Evolutionary conservation across 2,329 filamentous ascomycete species (phyloP).

Genomic region (Helotiales sp.): DNA sequence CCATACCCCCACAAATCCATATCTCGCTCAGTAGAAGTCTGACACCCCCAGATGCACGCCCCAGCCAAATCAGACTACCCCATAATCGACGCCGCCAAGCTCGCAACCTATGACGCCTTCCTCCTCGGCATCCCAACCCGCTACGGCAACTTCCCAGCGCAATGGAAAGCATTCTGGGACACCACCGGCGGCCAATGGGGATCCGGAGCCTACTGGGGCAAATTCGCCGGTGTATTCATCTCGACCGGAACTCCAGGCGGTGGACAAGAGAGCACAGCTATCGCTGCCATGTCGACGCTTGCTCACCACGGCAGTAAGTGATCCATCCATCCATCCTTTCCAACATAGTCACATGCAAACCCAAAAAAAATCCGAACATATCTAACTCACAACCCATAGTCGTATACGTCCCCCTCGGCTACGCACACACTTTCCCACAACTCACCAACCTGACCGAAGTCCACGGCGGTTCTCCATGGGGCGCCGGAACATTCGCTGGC

Average conservation of each 20-base stretch:
- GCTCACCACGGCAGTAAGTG: constrained; percentile 76
- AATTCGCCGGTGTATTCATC: constrained; percentile 90
- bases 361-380: no score
- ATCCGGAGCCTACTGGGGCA: constrained; percentile 78
- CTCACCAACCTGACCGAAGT: constrained; percentile 77
- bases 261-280: constrained; percentile 88
- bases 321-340: background rate
- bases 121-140: constrained; percentile 94
- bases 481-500: constrained; percentile 44
- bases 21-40: background rate
- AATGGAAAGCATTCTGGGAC: constrained; percentile 93
- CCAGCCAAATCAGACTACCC: constrained; percentile 75
- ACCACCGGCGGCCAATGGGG: constrained; percentile 85
- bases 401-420: constrained; percentile 94
- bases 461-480: constrained; percentile 82
- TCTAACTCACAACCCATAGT: constrained; percentile 48
- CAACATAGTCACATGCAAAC: no score
- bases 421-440: constrained; percentile 76
- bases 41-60: constrained; percentile 71
- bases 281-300: constrained; percentile 83
- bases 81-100: constrained; percentile 60
- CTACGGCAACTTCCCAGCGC: constrained; percentile 95
- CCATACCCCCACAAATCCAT: background rate
- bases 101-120: constrained; percentile 83
- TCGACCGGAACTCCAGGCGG: constrained; percentile 84